A percentile compares a stretch with the other conserved stretches of the same genome.
Evolutionary conservation across 139 green algal genomes (phyloP).

Genomic region (Astrephomene gubernaculifera): DNA sequence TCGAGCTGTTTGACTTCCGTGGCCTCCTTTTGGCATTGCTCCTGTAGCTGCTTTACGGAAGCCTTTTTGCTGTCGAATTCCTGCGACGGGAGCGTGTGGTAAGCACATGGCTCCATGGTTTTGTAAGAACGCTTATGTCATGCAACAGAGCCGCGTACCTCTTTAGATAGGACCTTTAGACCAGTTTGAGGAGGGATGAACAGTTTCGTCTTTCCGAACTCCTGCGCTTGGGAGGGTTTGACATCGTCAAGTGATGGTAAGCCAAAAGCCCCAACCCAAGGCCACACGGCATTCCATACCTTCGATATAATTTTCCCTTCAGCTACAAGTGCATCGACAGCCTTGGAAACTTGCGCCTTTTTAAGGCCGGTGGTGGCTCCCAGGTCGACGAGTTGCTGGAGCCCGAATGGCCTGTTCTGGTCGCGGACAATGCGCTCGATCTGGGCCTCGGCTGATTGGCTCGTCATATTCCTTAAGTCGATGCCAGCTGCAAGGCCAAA

Average conservation of each 20-base stretch:
- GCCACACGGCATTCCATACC: too few species aligned
- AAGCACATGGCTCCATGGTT: background rate
- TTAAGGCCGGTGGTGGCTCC: constrained; percentile 24
- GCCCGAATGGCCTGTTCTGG: constrained; percentile 14
- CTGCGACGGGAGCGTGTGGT: constrained; percentile 33
- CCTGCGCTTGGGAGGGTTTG: constrained; percentile 50
- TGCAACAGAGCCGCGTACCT: constrained; percentile 48
- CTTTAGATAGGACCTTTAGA: constrained; percentile 59
- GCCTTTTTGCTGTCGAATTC: constrained; percentile 58
- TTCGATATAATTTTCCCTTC: constrained; percentile 1
- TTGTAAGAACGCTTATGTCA: background rate
- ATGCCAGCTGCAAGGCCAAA: too few species aligned
- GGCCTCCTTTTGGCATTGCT: constrained; percentile 36
- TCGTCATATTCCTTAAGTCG: too few species aligned
- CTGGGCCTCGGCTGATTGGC: background rate
- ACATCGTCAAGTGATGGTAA: background rate
- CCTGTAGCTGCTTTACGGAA: constrained; percentile 42
- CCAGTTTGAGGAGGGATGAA: constrained; percentile 78
- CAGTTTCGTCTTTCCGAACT: constrained; percentile 88
- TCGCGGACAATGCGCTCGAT: constrained; percentile 11
- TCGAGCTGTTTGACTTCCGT: constrained; percentile 37
- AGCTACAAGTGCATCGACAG: constrained; percentile 21
- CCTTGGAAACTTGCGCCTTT: constrained; percentile 42
- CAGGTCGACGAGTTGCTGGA: constrained; percentile 38
- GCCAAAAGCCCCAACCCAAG: too few species aligned